Conservation (phyloP, 2,329 filamentous ascomycete species). For the Diplodia sapinea region DNA sequence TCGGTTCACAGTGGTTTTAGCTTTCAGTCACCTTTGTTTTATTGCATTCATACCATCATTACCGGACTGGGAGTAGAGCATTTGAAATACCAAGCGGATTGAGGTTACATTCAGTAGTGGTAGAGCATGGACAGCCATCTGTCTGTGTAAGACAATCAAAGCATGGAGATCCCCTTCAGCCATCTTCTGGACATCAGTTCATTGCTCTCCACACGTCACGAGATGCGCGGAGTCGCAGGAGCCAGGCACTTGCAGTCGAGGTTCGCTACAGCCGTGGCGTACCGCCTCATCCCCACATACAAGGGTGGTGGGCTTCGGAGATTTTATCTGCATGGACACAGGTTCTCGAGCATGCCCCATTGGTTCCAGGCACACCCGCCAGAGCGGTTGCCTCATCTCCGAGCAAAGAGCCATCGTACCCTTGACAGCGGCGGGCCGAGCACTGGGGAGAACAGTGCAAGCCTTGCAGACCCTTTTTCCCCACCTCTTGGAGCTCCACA, state of each 20-base stretch:
- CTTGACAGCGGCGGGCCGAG: neutral
- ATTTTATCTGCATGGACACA: conserved; percentile 5
- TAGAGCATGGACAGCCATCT: conserved; percentile 7
- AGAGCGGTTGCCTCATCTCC: conserved; percentile 15
- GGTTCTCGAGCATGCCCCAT: neutral
- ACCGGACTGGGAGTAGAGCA: neutral
- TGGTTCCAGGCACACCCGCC: conserved; percentile 13
- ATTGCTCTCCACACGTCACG: conserved; percentile 14
- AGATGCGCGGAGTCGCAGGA: neutral
- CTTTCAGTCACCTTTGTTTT: conserved; percentile 13
- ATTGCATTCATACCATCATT: conserved; percentile 20
- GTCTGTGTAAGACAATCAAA: neutral
- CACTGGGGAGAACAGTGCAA: conserved; percentile 5
- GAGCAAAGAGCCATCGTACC: neutral
- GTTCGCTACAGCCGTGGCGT: neutral
- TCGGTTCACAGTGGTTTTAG: neutral
- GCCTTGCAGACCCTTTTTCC: conserved; percentile 1
- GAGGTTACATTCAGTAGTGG: conserved; percentile 9
- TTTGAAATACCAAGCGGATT: conserved; percentile 14
- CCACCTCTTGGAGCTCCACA: neutral
- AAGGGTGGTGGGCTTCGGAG: neutral
- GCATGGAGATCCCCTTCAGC: neutral
- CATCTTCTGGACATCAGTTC: neutral
- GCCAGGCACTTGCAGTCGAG: neutral
- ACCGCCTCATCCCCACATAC: neutral